Evolutionary conservation across 169 alveolate genomes (phyloP).

Genomic region (Toxoplasma gondii): DNA sequence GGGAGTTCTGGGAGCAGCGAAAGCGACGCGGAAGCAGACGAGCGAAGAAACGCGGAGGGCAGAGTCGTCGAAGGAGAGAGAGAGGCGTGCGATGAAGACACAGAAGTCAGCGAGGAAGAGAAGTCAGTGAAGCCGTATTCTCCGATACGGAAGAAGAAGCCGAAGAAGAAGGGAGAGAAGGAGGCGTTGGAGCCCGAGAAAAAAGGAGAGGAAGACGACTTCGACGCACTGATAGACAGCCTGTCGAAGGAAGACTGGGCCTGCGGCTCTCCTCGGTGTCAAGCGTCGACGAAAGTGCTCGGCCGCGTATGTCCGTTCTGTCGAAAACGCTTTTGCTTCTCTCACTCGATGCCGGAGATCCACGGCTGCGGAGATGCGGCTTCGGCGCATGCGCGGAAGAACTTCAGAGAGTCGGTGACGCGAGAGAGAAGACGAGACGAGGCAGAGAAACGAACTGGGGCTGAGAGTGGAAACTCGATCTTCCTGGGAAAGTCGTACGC

Average conservation of each 20-base stretch:
- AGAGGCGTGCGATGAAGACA: background rate
- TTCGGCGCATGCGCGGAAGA: conserved; percentile 33
- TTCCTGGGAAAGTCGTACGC: background rate
- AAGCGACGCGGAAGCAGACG: background rate
- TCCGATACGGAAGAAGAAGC: background rate
- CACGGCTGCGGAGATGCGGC: conserved; percentile 66
- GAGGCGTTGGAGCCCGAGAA: background rate
- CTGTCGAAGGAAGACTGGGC: background rate
- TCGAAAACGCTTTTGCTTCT: conserved; percentile 45
- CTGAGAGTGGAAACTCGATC: background rate
- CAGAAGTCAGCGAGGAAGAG: background rate
- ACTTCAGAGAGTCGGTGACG: conserved; percentile 17
- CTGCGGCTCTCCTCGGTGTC: conserved; percentile 3
- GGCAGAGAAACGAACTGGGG: background rate
- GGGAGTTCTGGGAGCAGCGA: background rate
- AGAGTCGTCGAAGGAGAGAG: background rate
- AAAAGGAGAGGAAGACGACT: conserved; percentile 24
- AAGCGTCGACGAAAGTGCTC: conserved; percentile 8
- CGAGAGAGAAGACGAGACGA: background rate
- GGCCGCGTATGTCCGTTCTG: conserved; percentile 54
- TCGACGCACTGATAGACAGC: conserved; percentile 35
- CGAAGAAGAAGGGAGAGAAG: background rate
- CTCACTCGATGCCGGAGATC: conserved; percentile 50
- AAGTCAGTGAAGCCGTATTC: background rate
- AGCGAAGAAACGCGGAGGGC: background rate